These are phyloP conservation scores for Aspergillus sp. DNA, from an alignment of 2,329 filamentous ascomycete genomes.

Conservation along the genomic window DNA sequence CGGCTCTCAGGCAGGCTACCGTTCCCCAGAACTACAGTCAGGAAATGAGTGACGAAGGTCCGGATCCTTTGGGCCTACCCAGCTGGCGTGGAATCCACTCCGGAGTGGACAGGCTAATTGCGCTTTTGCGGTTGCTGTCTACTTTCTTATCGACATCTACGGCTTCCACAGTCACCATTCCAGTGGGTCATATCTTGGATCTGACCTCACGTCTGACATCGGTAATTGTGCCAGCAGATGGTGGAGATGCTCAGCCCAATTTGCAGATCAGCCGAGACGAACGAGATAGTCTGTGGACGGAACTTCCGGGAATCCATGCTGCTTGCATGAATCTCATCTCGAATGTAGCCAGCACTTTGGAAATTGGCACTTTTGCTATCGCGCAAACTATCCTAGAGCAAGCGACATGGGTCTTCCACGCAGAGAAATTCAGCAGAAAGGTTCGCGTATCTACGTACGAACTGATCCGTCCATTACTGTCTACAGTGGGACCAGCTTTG, in stretches of 20 bases:
- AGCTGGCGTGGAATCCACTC: slow-evolving; percentile 66
- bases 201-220: slow-evolving; percentile 62
- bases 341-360: slow-evolving; percentile 51
- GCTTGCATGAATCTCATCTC: slow-evolving; percentile 58
- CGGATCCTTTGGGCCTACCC: slow-evolving; percentile 47
- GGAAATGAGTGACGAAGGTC: slow-evolving; percentile 29
- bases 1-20: slow-evolving; percentile 22
- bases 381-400: slow-evolving; percentile 62
- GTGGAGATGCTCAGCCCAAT: slow-evolving; percentile 54
- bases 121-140: slow-evolving; percentile 57
- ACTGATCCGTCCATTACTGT: slow-evolving; percentile 51
- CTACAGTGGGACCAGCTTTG: slow-evolving; percentile 56
- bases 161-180: slow-evolving; percentile 56
- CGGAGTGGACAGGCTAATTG: slow-evolving; percentile 61
- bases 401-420: slow-evolving; percentile 59
- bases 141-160: slow-evolving; percentile 58
- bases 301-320: slow-evolving; percentile 65
- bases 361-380: slow-evolving; percentile 50
- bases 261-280: slow-evolving; percentile 70
- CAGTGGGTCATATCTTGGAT: slow-evolving; percentile 60
- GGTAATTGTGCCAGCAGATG: slow-evolving; percentile 46
- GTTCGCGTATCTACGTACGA: slow-evolving; percentile 56
- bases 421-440: slow-evolving; percentile 41
- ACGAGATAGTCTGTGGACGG: slow-evolving; percentile 66
- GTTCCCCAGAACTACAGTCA: slow-evolving; percentile 30